Evolutionary conservation across 257 asterid species (phyloP), one percentile per base, ranked within the genome.

Genomic region (Verbascum thapsus): DNA sequence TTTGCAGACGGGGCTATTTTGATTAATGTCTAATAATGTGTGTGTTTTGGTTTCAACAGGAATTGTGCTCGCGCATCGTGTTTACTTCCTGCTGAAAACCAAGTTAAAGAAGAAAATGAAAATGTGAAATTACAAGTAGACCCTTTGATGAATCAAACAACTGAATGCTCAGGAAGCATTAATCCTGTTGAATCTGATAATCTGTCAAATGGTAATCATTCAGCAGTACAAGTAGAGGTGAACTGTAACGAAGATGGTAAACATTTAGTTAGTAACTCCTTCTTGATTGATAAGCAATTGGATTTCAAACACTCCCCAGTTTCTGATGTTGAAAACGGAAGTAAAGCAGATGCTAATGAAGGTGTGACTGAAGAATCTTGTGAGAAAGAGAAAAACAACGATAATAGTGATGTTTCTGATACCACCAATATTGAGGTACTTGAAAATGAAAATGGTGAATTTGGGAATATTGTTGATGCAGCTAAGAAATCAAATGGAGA

Each of bases 71-170:
- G 86, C n/a, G 78, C 74, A 8, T 61, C 81, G 12, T 73, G 75
- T 71, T 65, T 84, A 40, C 79, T 76, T 70, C 81, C 82, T n/a
- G 54, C 38, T 37, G 88, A 73, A 69, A 42, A 61, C 38, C 50
- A 18, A 15, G 63, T 47, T 72, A 64, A 74, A 61, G 76, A 64
- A 39, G 78, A 67, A 37, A 74, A 32, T 3, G 63, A 54, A 44
- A 72, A 50, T 17, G 32, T 19, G 34, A 69, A 61, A 39, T 54
- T 58, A 38, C 68, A 60, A 47, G 79, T 50, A 38, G 73, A 38
- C 16, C 69, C 55, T 53, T 61, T 71, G 23, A 55, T 62, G 34
- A 44, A 49, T 15, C 63, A 63, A 44, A 72, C 58, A 13, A 70
- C 58, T 50, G 71, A 64, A 63, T 67, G 56, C 20, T 63, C 66